Evolutionary conservation across 257 asterid genomes (phyloP), one percentile per base, ranked within the genome.

Genomic region (Gynochthodes officinalis): DNA sequence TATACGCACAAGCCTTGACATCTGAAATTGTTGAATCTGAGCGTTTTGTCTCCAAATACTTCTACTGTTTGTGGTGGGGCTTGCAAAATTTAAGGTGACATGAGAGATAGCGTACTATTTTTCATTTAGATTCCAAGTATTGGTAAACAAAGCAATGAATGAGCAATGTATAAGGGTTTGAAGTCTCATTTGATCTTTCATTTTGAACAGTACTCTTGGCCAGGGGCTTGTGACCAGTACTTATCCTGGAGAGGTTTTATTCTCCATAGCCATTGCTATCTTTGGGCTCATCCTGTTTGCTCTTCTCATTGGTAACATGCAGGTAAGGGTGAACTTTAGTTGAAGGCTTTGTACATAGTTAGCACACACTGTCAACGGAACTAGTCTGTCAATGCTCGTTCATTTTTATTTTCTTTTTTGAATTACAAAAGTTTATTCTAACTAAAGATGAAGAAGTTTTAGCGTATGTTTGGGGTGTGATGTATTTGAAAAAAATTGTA

Each of bases 261-360:
- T 91, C 75, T 93, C 96, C 7, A 93, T 93, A 69, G 84, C 93
- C 74, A 81, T 89, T 5, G 87, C 90, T 70, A 91, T 93, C 81
- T 80, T 84, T 12, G 97, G 97, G 64, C 97, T 93, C 78, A 87
- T 93, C 75, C 86, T 94, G 67, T 94, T 94, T 76, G 97, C 97
- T 63, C 98, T 91, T 73, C 97, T 94, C 85, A 94, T 88, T 72
- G 99, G 99, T 75, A 94, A 91, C 83, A 93, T 93, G 98, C 98
- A 93, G 97, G 98, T 89, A 49, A 43, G 73, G 69, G n/a, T 46
- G 30, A 25, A 77, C 12, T 72, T 58, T 35, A 23, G 12, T 33
- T 11, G 27, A 23, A 16, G 13, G 27, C 64, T 64, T 23, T n/a
- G 15, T 21, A 52, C 9, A 39, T n/a, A n/a, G n/a, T n/a, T n/a